Percentiles rank a stretch among this genome's conserved stretches.
Evolutionary conservation across 352 stramenopile species (phyloP).

Genomic region (Globisporangium yorkense): DNA sequence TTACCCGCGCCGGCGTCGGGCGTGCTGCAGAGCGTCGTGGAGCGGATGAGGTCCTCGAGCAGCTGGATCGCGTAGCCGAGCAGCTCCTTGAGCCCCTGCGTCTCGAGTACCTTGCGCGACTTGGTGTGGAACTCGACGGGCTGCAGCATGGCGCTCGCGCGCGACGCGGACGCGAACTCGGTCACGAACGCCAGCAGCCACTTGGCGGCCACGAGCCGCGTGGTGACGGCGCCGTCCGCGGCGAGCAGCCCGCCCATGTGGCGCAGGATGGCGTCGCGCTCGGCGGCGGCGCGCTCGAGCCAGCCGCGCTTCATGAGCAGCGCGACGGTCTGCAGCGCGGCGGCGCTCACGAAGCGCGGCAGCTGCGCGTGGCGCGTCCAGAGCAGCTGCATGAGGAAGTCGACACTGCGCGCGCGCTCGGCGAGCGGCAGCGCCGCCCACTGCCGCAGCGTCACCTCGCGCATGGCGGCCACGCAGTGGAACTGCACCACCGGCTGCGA

Average conservation of each 20-base stretch:
- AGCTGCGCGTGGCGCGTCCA: conserved; percentile 45
- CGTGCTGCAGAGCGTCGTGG: conserved; percentile 41
- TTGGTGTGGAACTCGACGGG: conserved; percentile 82
- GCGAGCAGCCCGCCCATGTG: conserved; percentile 72
- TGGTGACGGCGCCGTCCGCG: conserved; percentile 15
- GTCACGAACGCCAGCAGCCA: conserved; percentile 82
- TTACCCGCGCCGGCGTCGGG: conserved; percentile 16
- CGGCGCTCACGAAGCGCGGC: conserved; percentile 49
- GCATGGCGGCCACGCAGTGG: conserved; percentile 71
- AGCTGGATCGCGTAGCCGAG: conserved; percentile 54
- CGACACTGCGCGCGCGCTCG: conserved; percentile 51
- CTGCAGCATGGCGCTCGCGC: conserved; percentile 74
- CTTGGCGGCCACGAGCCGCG: conserved; percentile 65
- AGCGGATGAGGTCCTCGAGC: conserved; percentile 67
- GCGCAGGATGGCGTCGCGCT: conserved; percentile 52
- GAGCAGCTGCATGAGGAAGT: conserved; percentile 80
- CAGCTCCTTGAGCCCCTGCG: conserved; percentile 53
- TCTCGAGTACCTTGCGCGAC: conserved; percentile 52
- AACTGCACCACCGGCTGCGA: conserved; percentile 66
- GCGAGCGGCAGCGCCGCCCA: conserved; percentile 42
- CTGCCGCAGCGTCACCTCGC: conserved; percentile 66
- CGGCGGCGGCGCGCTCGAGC: conserved; percentile 51
- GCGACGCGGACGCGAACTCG: conserved; percentile 77
- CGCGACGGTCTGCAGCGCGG: conserved; percentile 65
- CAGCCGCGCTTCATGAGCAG: conserved; percentile 79